A percentile compares a stretch with the other conserved stretches of the same genome.
Evolutionary conservation across 768 basidiomycete genomes (phyloP).

Genomic region (Kwoniella sp.): DNA sequence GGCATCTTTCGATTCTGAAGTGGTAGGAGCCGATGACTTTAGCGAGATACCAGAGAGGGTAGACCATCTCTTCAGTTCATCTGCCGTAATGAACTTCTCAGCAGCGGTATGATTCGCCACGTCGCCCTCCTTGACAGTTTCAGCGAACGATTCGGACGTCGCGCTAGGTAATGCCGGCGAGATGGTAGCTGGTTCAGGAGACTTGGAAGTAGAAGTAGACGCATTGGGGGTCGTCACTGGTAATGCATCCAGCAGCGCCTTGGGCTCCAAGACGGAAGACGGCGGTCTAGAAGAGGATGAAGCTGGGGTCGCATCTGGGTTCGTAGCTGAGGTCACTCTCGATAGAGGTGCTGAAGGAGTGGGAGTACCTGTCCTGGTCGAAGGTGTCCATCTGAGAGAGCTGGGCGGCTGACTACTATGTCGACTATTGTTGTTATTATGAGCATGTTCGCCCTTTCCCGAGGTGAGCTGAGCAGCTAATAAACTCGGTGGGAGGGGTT

Average conservation of each 20-base stretch:
- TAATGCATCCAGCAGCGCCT: slow-evolving; percentile 19
- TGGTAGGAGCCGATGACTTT: no score
- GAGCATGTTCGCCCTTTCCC: slow-evolving; percentile 14
- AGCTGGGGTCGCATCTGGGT: background rate
- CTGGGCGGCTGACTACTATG: background rate
- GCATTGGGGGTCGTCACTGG: slow-evolving; percentile 19
- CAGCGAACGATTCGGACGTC: slow-evolving; percentile 21
- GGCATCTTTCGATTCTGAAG: background rate
- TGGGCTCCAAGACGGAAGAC: background rate
- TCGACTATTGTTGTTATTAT: background rate
- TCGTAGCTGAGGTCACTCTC: slow-evolving; percentile 12
- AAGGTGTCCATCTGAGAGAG: slow-evolving; percentile 8
- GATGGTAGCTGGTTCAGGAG: background rate
- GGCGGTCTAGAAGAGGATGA: background rate
- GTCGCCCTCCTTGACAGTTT: slow-evolving; percentile 32
- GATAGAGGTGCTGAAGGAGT: slow-evolving; percentile 12
- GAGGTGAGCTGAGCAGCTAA: slow-evolving; percentile 28
- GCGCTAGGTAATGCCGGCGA: slow-evolving; percentile 11
- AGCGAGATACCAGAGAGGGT: slow-evolving; percentile 32
- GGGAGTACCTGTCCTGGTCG: slow-evolving; percentile 10
- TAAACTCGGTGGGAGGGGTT: slow-evolving; percentile 44
- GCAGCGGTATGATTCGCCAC: slow-evolving; percentile 31
- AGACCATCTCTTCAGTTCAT: slow-evolving; percentile 40
- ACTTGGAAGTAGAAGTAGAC: background rate
- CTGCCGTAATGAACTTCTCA: slow-evolving; percentile 29